These are phyloP conservation scores for Passiflora organensis DNA, from an alignment of 345 rosid species.

Conservation along the genomic window DNA sequence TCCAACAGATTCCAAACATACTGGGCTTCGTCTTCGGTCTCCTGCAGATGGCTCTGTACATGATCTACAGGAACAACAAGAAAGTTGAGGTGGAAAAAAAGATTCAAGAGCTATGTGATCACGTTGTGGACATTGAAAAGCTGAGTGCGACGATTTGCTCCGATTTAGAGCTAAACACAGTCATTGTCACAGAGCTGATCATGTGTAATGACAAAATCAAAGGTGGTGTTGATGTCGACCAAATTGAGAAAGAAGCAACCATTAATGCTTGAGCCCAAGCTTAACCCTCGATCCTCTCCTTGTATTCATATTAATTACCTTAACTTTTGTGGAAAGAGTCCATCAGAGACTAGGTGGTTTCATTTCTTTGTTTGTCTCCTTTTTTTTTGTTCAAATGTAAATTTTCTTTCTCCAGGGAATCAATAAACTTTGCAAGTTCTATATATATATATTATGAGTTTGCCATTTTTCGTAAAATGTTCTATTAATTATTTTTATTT, in stretches of 20 bases:
- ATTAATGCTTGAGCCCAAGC: background rate
- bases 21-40: slow-evolving; percentile 72
- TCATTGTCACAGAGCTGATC: background rate
- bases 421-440: background rate
- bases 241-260: background rate
- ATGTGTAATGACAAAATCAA: background rate
- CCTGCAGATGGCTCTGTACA: slow-evolving; percentile 68
- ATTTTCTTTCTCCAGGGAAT: background rate
- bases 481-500: too few species aligned
- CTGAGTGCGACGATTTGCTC: background rate
- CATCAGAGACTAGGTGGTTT: too few species aligned
- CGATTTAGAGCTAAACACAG: background rate
- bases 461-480: too few species aligned
- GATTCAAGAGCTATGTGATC: slow-evolving; percentile 40
- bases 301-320: too few species aligned
- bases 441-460: too few species aligned
- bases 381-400: too few species aligned
- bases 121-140: slow-evolving; percentile 14
- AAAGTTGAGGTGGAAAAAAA: slow-evolving; percentile 29
- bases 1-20: slow-evolving; percentile 63
- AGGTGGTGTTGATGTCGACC: background rate
- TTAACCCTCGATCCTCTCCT: too few species aligned
- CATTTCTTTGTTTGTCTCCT: too few species aligned
- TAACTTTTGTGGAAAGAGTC: too few species aligned
- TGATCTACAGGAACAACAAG: slow-evolving; percentile 53